Base-by-base conservation (phyloP, 257 asterid genomes). In the Thymus quinquecostatus region DNA sequence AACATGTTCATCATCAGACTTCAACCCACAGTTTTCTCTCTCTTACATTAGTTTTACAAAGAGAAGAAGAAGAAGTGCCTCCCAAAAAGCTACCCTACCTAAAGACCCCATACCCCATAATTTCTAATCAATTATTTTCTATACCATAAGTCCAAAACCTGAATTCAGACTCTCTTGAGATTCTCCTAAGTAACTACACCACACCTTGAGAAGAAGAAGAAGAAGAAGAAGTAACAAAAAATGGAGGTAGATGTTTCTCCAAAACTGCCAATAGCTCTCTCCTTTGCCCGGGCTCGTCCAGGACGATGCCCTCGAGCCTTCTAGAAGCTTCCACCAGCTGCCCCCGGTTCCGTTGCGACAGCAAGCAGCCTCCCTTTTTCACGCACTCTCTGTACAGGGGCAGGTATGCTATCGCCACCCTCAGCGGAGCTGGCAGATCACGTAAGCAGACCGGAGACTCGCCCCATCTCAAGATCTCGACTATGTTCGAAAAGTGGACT, bases 371-470 rank as follows among this genome's bases (percentile, higher is more conserved):
- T 49, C 97, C 97, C 8, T 86, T 87, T 86, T 81, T 68, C 10
- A 88, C 78, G 66, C 95, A 88, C 71, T 94, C 95, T 69, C 97
- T 91, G 77, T 95, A 92, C 91, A 95, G 79, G 1, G 98, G 96
- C 86, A 95, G 83, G 84, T 95, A 95, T 1, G 93, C 96, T 45
- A 95, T 75, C 1, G 94, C 96, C 70, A 91, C 96, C 81, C 95
- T 87, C 76, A 95, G 67, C 1, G 96, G 97, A 14, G 85, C 91
- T 0, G 99, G 99, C 55, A 95, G 80, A 69, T 89, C 97, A 79
- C 88, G 59, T 69, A 95, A 72, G 62, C 95, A 78, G 5, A 92
- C 86, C 0, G 93, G 91, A 43, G 98, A 86, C 41, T 77, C 85
- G 0, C 94, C 99, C 87, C 88, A 82, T 73, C 79, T 88, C 78